A percentile compares a stretch with the other conserved stretches of the same genome.
Evolutionary conservation across 148 eudicot species (phyloP).

Genomic region (Vaccinium vitisidaea): DNA sequence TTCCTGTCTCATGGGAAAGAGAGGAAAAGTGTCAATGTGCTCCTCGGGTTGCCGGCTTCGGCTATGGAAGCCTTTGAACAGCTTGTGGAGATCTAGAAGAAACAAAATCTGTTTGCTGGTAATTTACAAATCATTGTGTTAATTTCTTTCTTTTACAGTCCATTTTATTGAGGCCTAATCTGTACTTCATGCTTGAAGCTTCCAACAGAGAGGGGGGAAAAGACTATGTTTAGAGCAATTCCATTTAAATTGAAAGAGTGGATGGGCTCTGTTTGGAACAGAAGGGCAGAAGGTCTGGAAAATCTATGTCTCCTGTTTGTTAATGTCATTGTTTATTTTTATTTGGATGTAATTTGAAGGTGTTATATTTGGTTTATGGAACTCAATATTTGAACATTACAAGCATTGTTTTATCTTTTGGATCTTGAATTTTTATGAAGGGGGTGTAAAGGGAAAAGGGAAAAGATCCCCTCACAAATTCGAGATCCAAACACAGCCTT

Average conservation of each 20-base stretch:
- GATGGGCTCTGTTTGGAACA: slow-evolving; percentile 12
- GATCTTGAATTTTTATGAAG: neutral
- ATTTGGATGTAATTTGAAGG: slow-evolving; percentile 7
- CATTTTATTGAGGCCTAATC: neutral
- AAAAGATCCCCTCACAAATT: neutral
- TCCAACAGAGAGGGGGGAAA: slow-evolving; percentile 11
- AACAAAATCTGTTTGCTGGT: neutral
- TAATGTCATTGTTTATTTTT: neutral
- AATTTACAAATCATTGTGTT: neutral
- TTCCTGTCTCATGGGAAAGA: slow-evolving; percentile 51
- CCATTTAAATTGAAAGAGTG: neutral
- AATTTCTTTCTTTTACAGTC: neutral
- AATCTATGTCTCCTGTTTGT: slow-evolving; percentile 9
- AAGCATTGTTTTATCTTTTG: neutral
- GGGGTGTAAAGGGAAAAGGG: neutral
- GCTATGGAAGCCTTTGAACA: slow-evolving; percentile 50
- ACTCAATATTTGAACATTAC: neutral
- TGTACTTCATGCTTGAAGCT: slow-evolving; percentile 4
- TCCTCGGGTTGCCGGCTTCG: slow-evolving; percentile 56
- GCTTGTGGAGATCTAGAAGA: slow-evolving; percentile 36
- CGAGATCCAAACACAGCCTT: neutral
- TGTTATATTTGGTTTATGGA: neutral
- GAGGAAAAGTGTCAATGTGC: slow-evolving; percentile 43
- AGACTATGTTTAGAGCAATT: neutral
- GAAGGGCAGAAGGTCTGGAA: neutral